Base-by-base conservation (phyloP, 331 rosid genomes). In the Rhamnella rubrinervis region DNA sequence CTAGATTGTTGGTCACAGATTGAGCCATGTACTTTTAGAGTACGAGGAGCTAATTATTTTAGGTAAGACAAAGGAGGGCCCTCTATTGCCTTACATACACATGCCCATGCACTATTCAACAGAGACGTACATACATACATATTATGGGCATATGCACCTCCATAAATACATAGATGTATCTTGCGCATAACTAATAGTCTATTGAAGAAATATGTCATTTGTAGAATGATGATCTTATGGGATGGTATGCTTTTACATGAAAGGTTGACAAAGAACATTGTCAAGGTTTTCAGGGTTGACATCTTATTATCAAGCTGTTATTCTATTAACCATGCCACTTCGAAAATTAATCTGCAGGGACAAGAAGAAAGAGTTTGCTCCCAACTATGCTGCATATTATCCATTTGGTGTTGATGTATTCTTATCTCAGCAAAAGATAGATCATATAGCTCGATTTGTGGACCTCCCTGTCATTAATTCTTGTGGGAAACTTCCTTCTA, bases 341-440 rank as follows among this genome's bases (percentile, higher is more conserved):
- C 3, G 1, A 14, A 28, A 75, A 26, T 60, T 26, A 50, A 52
- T 79, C 35, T 78, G 71, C 74, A 95, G 99, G 84, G 97, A 95
- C 81, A 89, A 83, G 88, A 95, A 86, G 87, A 95, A 95, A 81
- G 99, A 87, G 1, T 76, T 78, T 67, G 96, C 97, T 79, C 55
- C 89, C 14, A 87, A 82, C 66, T 70, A 65, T 76, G 80, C 97
- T 63, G 97, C 97, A 61, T 95, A 95, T 85, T 81, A 89, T 66
- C 99, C 99, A 20, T 86, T 95, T 81, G 99, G 99, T 62, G 97
- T 91, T 35, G 99, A 95, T 53, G 93, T 95, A 39, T 95, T 89
- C 86, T 89, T 95, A 74, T 91, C 92, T 50, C 96, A 80, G 25
- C 83, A 88, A 46, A 95, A 95, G 82, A 80, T 95, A n/a, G 76